Evolutionary conservation across 2,329 filamentous ascomycete genomes (phyloP).

Genomic region (Fusarium avenaceum): DNA sequence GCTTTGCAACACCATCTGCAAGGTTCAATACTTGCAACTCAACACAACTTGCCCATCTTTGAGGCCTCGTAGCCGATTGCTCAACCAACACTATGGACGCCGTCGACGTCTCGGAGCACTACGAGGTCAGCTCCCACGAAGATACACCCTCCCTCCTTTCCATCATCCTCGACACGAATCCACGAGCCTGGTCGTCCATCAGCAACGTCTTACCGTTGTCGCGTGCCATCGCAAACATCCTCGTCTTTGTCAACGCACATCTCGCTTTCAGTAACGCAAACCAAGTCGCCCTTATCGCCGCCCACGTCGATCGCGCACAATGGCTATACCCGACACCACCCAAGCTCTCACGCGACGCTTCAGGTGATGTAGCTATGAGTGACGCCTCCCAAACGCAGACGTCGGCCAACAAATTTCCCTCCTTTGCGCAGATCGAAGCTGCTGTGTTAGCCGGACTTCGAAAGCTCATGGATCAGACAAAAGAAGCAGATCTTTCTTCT

Average conservation of each 20-base stretch:
- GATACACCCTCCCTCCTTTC: slow-evolving; percentile 85
- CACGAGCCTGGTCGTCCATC: slow-evolving; percentile 90
- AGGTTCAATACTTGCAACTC: background rate
- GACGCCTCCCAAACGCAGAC: slow-evolving; percentile 56
- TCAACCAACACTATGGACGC: slow-evolving; percentile 61
- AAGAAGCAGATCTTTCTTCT: slow-evolving; percentile 73
- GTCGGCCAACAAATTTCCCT: slow-evolving; percentile 90
- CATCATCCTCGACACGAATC: slow-evolving; percentile 95
- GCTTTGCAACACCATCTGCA: slow-evolving; percentile 2
- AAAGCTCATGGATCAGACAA: slow-evolving; percentile 78
- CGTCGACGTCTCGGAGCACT: slow-evolving; percentile 71
- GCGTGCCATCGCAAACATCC: slow-evolving; percentile 85
- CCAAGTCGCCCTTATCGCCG: slow-evolving; percentile 90
- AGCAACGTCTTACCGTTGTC: slow-evolving; percentile 81
- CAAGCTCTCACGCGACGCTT: slow-evolving; percentile 50
- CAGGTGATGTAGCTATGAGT: slow-evolving; percentile 71
- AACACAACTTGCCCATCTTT: background rate
- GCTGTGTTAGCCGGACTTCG: slow-evolving; percentile 81
- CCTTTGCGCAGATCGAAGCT: slow-evolving; percentile 88
- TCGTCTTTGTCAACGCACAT: slow-evolving; percentile 97
- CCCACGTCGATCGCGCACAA: slow-evolving; percentile 85
- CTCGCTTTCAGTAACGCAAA: slow-evolving; percentile 94
- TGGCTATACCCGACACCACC: slow-evolving; percentile 84
- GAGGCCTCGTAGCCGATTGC: slow-evolving; percentile 53
- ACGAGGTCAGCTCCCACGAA: slow-evolving; percentile 67